Base-by-base conservation (phyloP, 345 rosid genomes). In the Carallia brachiata region DNA sequence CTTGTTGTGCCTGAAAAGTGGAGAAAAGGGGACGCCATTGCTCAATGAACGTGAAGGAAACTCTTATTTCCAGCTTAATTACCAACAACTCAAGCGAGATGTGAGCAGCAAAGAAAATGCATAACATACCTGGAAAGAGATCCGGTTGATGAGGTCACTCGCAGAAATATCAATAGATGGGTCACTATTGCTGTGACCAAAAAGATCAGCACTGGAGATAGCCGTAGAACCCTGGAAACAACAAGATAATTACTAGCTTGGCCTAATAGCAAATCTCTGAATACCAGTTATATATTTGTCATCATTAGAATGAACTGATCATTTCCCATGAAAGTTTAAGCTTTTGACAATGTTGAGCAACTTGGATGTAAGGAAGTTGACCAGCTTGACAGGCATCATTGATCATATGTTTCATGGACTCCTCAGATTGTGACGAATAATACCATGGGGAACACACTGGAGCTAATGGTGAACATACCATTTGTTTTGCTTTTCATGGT, bases 121-220 rank as follows among this genome's bases (percentile, higher is more conserved):
- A 54, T 60, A 31, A 16, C 69, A 70, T 62, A 96, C 99, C 91
- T 95, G 99, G 86, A 90, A 92, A 19, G 99, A 92, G 31, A 95
- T 77, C 37, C 93, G 80, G 59, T 85, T 90, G 66, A 95, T 88
- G 54, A 95, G 88, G 72, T 95, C 99, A 61, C 97, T 82, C 1
- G 97, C 92, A 66, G 93, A 81, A 68, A 89, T 77, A 70, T 94
- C 97, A 32, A 86, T 32, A 28, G 89, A 60, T 54, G 86, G 52
- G 65, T 84, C 61, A 74, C 90, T 95, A 16, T 67, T 10, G 28
- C 57, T 66, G 2, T 81, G 66, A 60, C 99, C 99, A 69, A 92
- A 96, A 65, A 90, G 90, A 83, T 92, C 99, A 66, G 97, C 93
- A 72, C 98, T 92, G 63, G 99, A 96, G 58, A 96, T 96, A 39